Base-by-base conservation (phyloP, 1,284 basidiomycete species). In the Rhodotorula sp. region DNA sequence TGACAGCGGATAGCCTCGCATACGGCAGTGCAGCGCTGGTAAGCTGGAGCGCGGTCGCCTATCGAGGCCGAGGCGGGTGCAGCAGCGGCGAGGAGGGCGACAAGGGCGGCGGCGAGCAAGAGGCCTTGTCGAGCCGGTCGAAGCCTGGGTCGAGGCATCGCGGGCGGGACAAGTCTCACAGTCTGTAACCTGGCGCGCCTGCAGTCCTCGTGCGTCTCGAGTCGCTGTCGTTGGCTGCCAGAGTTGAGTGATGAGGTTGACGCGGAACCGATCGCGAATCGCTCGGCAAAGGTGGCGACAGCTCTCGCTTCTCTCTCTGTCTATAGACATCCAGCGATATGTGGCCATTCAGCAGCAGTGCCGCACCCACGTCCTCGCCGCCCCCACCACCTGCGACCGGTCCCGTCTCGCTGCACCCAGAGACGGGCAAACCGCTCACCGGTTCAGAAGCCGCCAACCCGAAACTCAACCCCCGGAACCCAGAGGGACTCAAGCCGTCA, bases 401-500 rank as follows among this genome's bases (percentile, higher is more conserved):
- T 18, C 44, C 53, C 44, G 57, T 62, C 53, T 62, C 59, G 22
- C 29, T 64, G 24, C 71, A 71, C 56, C 69, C 69, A 3, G 59
- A 60, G 22, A 42, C 44, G 48, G 44, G 51, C 26, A 58, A 59
- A 7, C 64, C 67, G 8, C 18, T 74, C 37, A 71, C 70, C 15
- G 64, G 64, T 46, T 64, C 61, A 2, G 75, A 76, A n/a, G 73
- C 73, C 0, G 70, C 68, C 2, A 62, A 76, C 61, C 77, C 73
- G 22, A 66, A 57, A n/a, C 76, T 81, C 59, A 94, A 93, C 79
- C 91, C 90, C 17, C 82, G 93, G 71, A 97, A 96, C 80, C 94
- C 94, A 0, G 81, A 91, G 78, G 93, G 93, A 24, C 84, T 95
- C 73, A 95, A 95, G 80, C 91, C 94, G 93, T 95, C 80, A 76